Percentiles rank a stretch among this genome's conserved stretches.
These are phyloP conservation scores for Trichoderma harzianum DNA, from an alignment of 2,329 filamentous ascomycete genomes.

Conservation along the genomic window DNA sequence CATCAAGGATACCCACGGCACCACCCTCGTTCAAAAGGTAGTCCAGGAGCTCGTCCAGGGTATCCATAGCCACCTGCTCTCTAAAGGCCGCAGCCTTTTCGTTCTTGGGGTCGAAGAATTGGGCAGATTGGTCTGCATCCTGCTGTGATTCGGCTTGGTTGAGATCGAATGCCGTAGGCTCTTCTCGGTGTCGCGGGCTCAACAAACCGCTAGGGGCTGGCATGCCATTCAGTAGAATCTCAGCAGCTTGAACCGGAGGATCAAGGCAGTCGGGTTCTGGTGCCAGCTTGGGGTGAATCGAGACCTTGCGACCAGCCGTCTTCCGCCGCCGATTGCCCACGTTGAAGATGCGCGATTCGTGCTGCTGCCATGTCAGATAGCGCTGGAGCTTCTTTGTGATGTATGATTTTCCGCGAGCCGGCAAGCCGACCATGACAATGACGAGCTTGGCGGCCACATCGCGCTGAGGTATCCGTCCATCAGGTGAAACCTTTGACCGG, in stretches of 20 bases:
- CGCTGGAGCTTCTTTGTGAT: slow-evolving; percentile 97
- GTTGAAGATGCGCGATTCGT: slow-evolving; percentile 95
- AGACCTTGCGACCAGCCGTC: slow-evolving; percentile 59
- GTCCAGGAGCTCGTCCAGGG: slow-evolving; percentile 85
- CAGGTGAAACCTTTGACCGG: slow-evolving; percentile 89
- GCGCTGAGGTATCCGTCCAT: slow-evolving; percentile 87
- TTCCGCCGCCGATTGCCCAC: slow-evolving; percentile 87
- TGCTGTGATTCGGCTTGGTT: slow-evolving; percentile 28
- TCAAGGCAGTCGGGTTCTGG: slow-evolving; percentile 40
- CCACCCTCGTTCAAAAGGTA: slow-evolving; percentile 81
- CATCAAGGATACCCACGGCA: slow-evolving; percentile 91
- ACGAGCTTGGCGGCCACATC: slow-evolving; percentile 96
- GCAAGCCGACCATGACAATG: slow-evolving; percentile 96
- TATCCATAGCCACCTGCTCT: slow-evolving; percentile 89
- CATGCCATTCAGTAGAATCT: slow-evolving; percentile 56
- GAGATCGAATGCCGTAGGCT: slow-evolving; percentile 39
- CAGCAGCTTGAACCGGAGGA: slow-evolving; percentile 50
- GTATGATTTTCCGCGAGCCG: slow-evolving; percentile 94
- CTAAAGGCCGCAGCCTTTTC: slow-evolving; percentile 75
- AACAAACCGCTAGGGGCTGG: slow-evolving; percentile 33
- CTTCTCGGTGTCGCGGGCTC: slow-evolving; percentile 29
- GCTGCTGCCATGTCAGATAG: slow-evolving; percentile 95
- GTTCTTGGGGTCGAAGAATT: slow-evolving; percentile 92
- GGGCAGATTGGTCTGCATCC: slow-evolving; percentile 79
- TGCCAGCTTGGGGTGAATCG: slow-evolving; percentile 32